Evolutionary conservation across 1,284 basidiomycete species (phyloP).

Genomic region (Ceratobasidium sp.): DNA sequence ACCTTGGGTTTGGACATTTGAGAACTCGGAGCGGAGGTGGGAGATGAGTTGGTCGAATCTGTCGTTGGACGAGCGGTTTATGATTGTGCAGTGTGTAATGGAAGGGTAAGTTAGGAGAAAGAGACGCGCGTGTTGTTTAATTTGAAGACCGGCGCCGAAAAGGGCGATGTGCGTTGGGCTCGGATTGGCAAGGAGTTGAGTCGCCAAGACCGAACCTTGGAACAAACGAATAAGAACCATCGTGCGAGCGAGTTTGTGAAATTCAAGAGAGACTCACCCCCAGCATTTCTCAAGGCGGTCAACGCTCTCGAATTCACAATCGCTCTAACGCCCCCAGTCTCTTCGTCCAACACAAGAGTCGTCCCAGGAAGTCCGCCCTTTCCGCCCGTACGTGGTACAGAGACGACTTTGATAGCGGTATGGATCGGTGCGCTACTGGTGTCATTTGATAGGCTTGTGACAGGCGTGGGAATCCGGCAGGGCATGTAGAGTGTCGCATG

Average conservation of each 20-base stretch:
- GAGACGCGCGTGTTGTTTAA: conserved; percentile 71
- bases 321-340: conserved; percentile 71
- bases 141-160: conserved; percentile 82
- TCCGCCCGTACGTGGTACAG: conserved; percentile 62
- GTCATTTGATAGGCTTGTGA: neutral
- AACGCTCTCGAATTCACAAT: conserved; percentile 79
- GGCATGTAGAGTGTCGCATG: conserved; percentile 79
- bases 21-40: conserved; percentile 59
- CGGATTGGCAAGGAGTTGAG: conserved; percentile 61
- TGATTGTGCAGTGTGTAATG: conserved; percentile 66
- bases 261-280: conserved; percentile 63
- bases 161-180: conserved; percentile 65
- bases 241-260: neutral
- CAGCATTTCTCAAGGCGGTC: conserved; percentile 83
- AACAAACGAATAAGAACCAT: neutral
- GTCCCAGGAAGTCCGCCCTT: conserved; percentile 75
- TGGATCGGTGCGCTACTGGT: conserved; percentile 50
- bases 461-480: conserved; percentile 60
- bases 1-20: conserved; percentile 54
- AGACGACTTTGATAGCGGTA: conserved; percentile 78
- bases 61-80: conserved; percentile 69
- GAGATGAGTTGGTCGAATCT: conserved; percentile 62
- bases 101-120: conserved; percentile 69
- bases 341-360: conserved; percentile 79
- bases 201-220: conserved; percentile 77